Evolutionary conservation across 2,329 filamentous ascomycete genomes (phyloP), one percentile per base, ranked within the genome.

Genomic region (Talaromyces sp.): DNA sequence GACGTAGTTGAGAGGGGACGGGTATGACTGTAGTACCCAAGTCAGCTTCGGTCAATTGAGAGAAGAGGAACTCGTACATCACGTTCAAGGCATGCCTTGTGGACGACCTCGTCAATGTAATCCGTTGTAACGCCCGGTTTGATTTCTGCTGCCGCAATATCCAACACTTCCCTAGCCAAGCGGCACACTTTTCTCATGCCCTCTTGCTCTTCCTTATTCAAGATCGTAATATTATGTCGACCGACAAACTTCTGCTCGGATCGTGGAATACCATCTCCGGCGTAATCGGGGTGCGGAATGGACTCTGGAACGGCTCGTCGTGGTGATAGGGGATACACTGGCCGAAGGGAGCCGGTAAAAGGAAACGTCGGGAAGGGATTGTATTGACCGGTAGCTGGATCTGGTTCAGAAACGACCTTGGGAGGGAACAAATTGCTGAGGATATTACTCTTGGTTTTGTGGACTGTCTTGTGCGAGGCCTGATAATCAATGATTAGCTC

Each of bases 71-170:
- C 41, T 77, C 90, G 81, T 81, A 97, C 94, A 70, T 97, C 87
- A 79, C 95, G 87, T 80, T 97, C 94, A 69, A 98, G 82, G 75
- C 92, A 97, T 60, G 94, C 95, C 72, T 97, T 92, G 82, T 99
- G 95, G 47, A 97, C 93, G 68, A 98, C 84, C 79, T 96, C 90
- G 75, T 99, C 95, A 66, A 99, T 92, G 72, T 96, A 89, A 75
- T 99, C 95, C 7, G 95, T 98, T 7, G 94, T 97, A 39, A 98
- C 90, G 58, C 95, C 95, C n/a, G 95, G 94, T 74, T 89, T 90
- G 54, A 90, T 81, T 60, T 90, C 94, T 14, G 89, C 87, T 0
- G 92, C 95, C 1, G 93, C 92, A 74, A 96, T 90, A 78, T 99
- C 95, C 68, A 99, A 82, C 11, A 98, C 93, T 81, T 99, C 95